phyloP scores from a whole-genome alignment of 345 rosid genomes.

The thale cress (Arabidopsis thaliana) region DNA sequence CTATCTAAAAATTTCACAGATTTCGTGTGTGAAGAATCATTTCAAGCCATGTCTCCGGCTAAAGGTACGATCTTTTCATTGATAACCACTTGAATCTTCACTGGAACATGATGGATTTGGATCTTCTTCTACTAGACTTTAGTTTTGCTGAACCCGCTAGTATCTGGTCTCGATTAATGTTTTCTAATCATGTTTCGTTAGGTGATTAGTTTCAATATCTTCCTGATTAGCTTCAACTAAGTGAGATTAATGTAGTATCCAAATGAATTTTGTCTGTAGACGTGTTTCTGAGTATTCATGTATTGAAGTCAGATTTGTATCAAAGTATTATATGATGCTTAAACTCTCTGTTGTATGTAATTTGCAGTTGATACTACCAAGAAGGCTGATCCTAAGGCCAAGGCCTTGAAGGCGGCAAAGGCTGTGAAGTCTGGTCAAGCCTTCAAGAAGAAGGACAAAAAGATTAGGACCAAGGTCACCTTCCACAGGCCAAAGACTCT shows the following conservation, averaged over 20 bases:
- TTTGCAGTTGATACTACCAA: slow-evolving; percentile 54
- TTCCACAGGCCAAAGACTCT: slow-evolving; percentile 92
- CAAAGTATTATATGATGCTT: background rate
- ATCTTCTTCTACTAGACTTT: background rate
- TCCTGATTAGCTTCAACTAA: too few relatives aligned
- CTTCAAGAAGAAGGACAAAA: slow-evolving; percentile 81
- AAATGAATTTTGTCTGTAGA: background rate
- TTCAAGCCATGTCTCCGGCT: slow-evolving; percentile 45
- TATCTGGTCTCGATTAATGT: background rate
- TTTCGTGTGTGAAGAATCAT: slow-evolving; percentile 31
- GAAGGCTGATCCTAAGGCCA: slow-evolving; percentile 83
- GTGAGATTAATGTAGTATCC: background rate
- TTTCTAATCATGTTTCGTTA: background rate
- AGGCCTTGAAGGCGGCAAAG: slow-evolving; percentile 86
- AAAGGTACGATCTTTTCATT: slow-evolving; percentile 35
- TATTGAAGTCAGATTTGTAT: too few relatives aligned
- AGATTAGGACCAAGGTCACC: slow-evolving; percentile 84
- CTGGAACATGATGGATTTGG: background rate
- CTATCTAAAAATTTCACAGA: slow-evolving; percentile 6
- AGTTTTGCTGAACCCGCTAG: background rate
- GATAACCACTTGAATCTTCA: background rate
- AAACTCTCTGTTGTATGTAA: background rate
- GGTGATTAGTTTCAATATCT: background rate
- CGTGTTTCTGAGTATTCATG: too few relatives aligned
- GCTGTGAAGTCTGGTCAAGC: slow-evolving; percentile 83